phyloP scores from a whole-genome alignment of 108 stramenopile genomes.

The Skeletonema tropicum region DNA sequence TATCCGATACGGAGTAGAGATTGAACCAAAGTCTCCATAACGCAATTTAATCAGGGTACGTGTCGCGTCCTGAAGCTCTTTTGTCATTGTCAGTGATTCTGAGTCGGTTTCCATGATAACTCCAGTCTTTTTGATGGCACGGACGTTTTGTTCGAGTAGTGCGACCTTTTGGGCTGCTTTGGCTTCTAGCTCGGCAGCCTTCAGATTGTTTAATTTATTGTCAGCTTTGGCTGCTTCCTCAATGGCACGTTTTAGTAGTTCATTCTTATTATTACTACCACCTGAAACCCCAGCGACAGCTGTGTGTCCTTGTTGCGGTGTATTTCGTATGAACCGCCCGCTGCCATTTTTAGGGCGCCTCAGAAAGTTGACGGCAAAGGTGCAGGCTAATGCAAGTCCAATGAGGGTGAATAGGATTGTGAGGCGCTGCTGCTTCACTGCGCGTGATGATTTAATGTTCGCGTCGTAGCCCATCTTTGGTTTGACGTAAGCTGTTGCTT shows the following conservation, averaged over 20 bases:
- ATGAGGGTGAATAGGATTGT: conserved; percentile 23
- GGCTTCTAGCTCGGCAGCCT: neutral
- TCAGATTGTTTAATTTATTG: neutral
- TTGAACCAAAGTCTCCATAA: conserved; percentile 46
- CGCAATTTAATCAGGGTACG: conserved; percentile 55
- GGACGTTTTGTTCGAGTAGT: conserved; percentile 62
- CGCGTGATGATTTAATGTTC: conserved; percentile 35
- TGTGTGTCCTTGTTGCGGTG: too few species aligned
- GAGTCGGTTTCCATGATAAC: conserved; percentile 79
- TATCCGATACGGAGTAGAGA: conserved; percentile 56
- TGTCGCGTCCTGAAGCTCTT: conserved; percentile 67
- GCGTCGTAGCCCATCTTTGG: conserved; percentile 44
- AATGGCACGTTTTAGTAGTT: neutral
- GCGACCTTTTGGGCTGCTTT: conserved; percentile 33
- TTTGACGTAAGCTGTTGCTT: too few species aligned
- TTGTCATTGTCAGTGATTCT: conserved; percentile 48
- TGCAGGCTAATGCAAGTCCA: conserved; percentile 24
- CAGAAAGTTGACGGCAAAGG: conserved; percentile 27
- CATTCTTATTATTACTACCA: neutral
- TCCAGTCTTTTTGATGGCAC: conserved; percentile 67
- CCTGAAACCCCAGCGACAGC: conserved; percentile 3
- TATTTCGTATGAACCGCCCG: neutral
- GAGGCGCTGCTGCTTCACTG: conserved; percentile 34
- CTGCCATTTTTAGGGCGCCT: neutral
- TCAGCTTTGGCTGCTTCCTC: neutral